Percentiles rank a stretch among this genome's conserved stretches.
Evolutionary conservation across 495 filamentous ascomycete genomes (phyloP).

Genomic region (Pseudomonodictys pantanalensis): DNA sequence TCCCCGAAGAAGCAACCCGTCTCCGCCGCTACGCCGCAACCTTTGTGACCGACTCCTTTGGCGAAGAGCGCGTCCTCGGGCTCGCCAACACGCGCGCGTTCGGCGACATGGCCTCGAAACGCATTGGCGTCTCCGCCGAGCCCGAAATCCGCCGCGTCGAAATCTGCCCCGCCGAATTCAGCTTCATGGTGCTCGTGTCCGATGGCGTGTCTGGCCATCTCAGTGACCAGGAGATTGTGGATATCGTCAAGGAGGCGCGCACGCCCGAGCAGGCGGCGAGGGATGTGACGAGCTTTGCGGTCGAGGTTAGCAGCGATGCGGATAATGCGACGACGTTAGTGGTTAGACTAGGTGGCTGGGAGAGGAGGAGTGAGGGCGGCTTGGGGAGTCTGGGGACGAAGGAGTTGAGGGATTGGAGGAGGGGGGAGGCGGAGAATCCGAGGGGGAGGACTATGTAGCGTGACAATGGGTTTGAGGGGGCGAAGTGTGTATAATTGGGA

Average conservation of each 20-base stretch:
- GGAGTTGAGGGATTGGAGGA: slow-evolving; percentile 82
- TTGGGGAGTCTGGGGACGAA: slow-evolving; percentile 84
- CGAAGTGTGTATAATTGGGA: neutral
- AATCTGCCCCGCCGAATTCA: slow-evolving; percentile 74
- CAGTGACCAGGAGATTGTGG: slow-evolving; percentile 89
- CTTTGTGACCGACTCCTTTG: slow-evolving; percentile 93
- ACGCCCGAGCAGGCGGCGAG: slow-evolving; percentile 83
- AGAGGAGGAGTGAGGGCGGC: slow-evolving; percentile 83
- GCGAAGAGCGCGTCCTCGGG: slow-evolving; percentile 91
- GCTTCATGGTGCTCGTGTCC: slow-evolving; percentile 80
- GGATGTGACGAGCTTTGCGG: slow-evolving; percentile 79
- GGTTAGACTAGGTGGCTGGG: slow-evolving; percentile 89
- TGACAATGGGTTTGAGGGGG: no score
- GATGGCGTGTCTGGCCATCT: slow-evolving; percentile 84
- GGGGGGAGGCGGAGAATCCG: slow-evolving; percentile 79
- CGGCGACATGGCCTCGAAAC: slow-evolving; percentile 86
- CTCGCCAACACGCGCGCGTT: slow-evolving; percentile 93
- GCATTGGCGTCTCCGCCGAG: slow-evolving; percentile 89
- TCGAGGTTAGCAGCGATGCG: slow-evolving; percentile 74
- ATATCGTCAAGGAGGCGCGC: slow-evolving; percentile 86
- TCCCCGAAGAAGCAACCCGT: slow-evolving; percentile 74
- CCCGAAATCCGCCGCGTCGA: slow-evolving; percentile 77
- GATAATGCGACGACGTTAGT: slow-evolving; percentile 97
- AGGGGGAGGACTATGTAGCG: slow-evolving; percentile 64
- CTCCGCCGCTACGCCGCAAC: slow-evolving; percentile 80